These are phyloP conservation scores for Lichtheimia ramosa DNA, from an alignment of 371 early-diverging fungal species.

Conservation along the genomic window DNA sequence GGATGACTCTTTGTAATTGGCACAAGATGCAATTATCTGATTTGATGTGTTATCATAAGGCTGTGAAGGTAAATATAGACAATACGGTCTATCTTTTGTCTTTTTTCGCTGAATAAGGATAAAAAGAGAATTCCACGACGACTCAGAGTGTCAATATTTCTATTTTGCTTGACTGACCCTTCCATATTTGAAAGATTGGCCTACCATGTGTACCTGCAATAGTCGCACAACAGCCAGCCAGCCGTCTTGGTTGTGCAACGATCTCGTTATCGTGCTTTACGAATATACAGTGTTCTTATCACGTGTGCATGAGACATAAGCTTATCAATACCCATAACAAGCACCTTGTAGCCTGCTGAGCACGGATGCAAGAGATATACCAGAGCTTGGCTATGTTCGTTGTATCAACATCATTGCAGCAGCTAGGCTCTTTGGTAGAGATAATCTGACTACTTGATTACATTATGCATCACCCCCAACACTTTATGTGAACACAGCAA, in stretches of 20 bases:
- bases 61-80: background rate
- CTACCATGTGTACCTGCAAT: background rate
- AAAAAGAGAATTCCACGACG: background rate
- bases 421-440: no score
- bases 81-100: background rate
- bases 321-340: no score
- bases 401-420: no score
- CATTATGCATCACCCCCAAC: no score
- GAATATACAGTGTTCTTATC: background rate
- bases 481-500: no score
- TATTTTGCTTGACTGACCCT: background rate
- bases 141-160: constrained; percentile 1
- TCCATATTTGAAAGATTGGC: background rate
- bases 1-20: no score
- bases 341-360: no score
- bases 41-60: background rate
- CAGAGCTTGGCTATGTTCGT: no score
- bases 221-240: background rate
- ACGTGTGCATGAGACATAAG: background rate
- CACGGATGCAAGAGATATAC: no score
- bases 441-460: no score
- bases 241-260: background rate
- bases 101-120: background rate
- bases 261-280: background rate
- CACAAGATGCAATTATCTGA: no score